phyloP scores from a whole-genome alignment of 768 basidiomycete species.

The Pleurotus platypus region DNA sequence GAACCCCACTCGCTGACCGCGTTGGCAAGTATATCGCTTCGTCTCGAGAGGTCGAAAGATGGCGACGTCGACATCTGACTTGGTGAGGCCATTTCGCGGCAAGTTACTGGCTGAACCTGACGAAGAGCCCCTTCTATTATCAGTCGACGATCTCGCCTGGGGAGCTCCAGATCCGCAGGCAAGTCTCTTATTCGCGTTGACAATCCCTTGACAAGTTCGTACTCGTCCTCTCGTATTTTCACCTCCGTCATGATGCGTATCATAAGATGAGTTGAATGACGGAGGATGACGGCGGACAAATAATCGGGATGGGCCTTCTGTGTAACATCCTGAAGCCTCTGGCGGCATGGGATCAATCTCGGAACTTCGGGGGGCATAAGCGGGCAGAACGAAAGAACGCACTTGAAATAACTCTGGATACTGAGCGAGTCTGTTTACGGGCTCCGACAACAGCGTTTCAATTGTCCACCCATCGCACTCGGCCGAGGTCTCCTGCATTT shows the following conservation, averaged over 20 bases:
- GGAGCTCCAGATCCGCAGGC: slow-evolving; percentile 49
- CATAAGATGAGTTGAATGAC: slow-evolving; percentile 64
- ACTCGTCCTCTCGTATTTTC: slow-evolving; percentile 82
- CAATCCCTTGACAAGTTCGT: slow-evolving; percentile 67
- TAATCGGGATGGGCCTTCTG: slow-evolving; percentile 70
- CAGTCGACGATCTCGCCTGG: slow-evolving; percentile 70
- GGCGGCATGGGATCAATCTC: slow-evolving; percentile 8
- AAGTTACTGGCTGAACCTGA: slow-evolving; percentile 32
- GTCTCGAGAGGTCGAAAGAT: slow-evolving; percentile 12
- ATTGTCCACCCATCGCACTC: slow-evolving; percentile 63
- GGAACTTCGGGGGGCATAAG: background rate
- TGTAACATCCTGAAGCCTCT: slow-evolving; percentile 72
- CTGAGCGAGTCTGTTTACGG: slow-evolving; percentile 64
- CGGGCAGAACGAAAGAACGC: slow-evolving; percentile 20
- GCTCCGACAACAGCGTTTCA: slow-evolving; percentile 68
- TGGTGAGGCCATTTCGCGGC: background rate
- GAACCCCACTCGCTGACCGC: slow-evolving; percentile 42
- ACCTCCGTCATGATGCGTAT: slow-evolving; percentile 83
- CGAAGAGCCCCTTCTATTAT: slow-evolving; percentile 62
- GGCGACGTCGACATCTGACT: background rate
- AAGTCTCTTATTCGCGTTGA: slow-evolving; percentile 58
- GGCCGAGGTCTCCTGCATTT: slow-evolving; percentile 53
- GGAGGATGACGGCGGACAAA: slow-evolving; percentile 58
- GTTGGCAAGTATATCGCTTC: slow-evolving; percentile 29
- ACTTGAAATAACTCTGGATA: slow-evolving; percentile 78